Base-by-base conservation (phyloP, 78 protist genomes). In the Cavenderia fasciculata region DNA sequence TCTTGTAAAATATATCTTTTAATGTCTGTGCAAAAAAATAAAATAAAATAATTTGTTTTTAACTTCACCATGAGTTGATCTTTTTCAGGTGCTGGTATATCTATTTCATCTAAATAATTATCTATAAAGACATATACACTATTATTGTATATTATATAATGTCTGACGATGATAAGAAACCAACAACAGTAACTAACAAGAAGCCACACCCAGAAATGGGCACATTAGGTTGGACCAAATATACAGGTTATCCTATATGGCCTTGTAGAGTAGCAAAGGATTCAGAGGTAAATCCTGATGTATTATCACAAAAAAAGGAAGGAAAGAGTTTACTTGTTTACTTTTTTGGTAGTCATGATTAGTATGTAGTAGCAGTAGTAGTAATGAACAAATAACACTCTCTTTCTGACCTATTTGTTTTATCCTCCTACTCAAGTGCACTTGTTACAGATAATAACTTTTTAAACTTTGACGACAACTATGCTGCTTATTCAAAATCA, bases 291-390 rank as follows among this genome's bases (percentile, higher is more conserved):
- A 25, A 36, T 57, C 41, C n/a, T 27, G 63, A 57, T 4, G 63
- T 57, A 21, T 27, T 21, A 36, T 27, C n/a, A 57, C 63, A 57
- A 57, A 57, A 57, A 23, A 57, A 57, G 34, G 63, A 57, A 57
- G 63, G 63, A 57, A 57, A 10, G 33, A 27, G 7, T 57, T 23
- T 57, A 27, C 8, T 57, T 2, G 63, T 57, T 57, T 57, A 57
- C 63, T 57, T 57, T 57, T 57, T 57, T 27, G 63, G 63, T 25
- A 57, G 63, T 27, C 63, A 57, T 27, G 63, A 57, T 57, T 57
- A 57, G 63, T 57, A 57, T 3, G 63, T 57, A 21, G 6, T 44
- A 44, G 6, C 6, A 11, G 6, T 11, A 10, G 10, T 11, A 11
- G 21, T 44, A 11, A 6, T 11, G 6, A 44, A 44, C 10, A 44